phyloP scores from a whole-genome alignment of 345 rosid species.

The Ceriops zippeliana region DNA sequence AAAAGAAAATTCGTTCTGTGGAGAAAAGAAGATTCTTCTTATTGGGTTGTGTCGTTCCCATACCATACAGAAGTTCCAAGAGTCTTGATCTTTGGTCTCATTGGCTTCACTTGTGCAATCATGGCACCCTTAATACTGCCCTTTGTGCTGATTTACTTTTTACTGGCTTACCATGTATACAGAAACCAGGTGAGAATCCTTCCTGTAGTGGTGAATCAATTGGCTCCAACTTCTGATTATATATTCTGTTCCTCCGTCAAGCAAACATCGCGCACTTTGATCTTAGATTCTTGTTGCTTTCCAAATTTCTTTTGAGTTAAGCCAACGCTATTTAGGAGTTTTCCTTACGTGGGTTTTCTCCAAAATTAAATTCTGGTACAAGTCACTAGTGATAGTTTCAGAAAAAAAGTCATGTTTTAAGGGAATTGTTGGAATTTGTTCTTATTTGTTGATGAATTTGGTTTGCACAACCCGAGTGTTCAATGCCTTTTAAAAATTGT shows the following conservation, averaged over 20 bases:
- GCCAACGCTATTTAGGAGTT: no score
- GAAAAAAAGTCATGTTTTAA: no score
- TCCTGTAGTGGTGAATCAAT: not conserved
- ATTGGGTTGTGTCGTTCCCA: conserved; percentile 53
- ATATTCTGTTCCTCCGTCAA: conserved; percentile 1
- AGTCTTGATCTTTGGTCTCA: conserved; percentile 69
- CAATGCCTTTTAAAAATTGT: no score
- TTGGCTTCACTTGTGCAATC: conserved; percentile 84
- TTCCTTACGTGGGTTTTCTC: no score
- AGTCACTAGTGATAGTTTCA: no score
- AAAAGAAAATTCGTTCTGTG: conserved; percentile 41
- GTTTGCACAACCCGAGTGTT: no score
- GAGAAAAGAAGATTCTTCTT: conserved; percentile 41
- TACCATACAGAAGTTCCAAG: conserved; percentile 84
- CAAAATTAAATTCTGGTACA: no score
- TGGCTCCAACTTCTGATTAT: conserved; percentile 5
- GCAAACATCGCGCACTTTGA: not conserved
- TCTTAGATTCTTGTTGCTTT: no score
- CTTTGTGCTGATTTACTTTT: conserved; percentile 64
- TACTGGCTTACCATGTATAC: conserved; percentile 65
- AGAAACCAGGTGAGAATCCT: conserved; percentile 61
- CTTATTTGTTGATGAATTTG: no score
- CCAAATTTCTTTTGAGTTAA: no score
- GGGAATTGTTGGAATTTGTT: no score
- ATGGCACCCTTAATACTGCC: conserved; percentile 84